Evolutionary conservation across 2,329 filamentous ascomycete species (phyloP), one percentile per base, ranked within the genome.

Genomic region (Dactylellina haptotyla): DNA sequence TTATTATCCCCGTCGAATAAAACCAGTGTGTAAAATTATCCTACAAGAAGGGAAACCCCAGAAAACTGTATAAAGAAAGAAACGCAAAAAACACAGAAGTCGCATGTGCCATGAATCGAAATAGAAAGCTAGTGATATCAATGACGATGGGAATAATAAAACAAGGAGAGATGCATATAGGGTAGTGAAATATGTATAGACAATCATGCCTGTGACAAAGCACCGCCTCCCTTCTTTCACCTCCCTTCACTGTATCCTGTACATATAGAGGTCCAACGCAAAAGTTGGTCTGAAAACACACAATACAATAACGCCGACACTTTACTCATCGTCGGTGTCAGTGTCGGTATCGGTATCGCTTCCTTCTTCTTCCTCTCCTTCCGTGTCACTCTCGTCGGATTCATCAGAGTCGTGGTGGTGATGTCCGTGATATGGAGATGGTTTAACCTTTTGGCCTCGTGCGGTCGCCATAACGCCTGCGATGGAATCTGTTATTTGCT

Each of bases 401-500:
- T 85, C 87, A 76, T 87, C 85, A 78, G 85, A 87, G 66, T 86
- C 85, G n/a, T 64, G 18, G 48, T 85, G 84, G 58, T 91, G 89
- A 63, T 85, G 86, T 50, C 90, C 87, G 3, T 85, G 83, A 1
- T 87, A 86, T 50, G 83, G 81, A 25, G 79, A 81, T 67, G 81
- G 83, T 79, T 84, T 86, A 23, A 81, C 82, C 28, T 79, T 84
- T 28, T 87, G 90, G 10, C 89, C 89, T 84, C 95, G 96, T 74
- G 96, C 87, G 10, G 90, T 90, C 75, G 89, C 89, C 91, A 97
- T 95, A 82, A 96, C 92, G 73, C 93, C 93, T 53, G 93, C 93
- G 77, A 97, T 85, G 1, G 92, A 93, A 82, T 96, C 92, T 96
- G 76, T 59, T 57, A 20, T n/a, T 20, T 39, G 5, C 18, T 50